Evolutionary conservation across 164 flowering plant genomes (phyloP), one percentile per base, ranked within the genome.

Genomic region (Aristolochia contorta): DNA sequence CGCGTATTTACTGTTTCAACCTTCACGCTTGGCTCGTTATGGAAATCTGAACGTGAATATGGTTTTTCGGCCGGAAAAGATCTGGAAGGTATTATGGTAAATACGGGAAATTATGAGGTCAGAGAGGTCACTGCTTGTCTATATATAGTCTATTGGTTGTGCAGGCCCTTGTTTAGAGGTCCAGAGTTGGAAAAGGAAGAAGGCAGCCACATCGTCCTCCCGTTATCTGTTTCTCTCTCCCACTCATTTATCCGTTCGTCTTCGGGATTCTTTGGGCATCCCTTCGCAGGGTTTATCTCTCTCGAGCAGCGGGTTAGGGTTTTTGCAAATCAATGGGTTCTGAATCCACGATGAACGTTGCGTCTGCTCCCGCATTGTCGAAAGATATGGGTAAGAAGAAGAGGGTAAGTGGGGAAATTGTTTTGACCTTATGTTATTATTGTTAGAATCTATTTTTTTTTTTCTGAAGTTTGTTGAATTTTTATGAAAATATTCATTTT

Each of bases 331-430:
- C 41, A 10, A 89, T 86, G 96, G 73, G 57, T 76, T 79, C 77
- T 57, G 89, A 84, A 66, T 82, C 90, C 59, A 74, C 78, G 65
- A 43, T 69, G 45, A 71, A 54, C 64, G 75, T 75, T 57, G 21
- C 41, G 10, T 65, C 84, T 15, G 61, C 73, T 71, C 72, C 78
- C 37, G 71, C 73, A 23, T 66, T 74, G 66, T 50, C 66, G 43
- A 79, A 74, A 71, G 87, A 85, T 71, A 76, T 77, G 43, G 77
- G 75, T 57, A 82, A 74, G 82, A 89, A 89, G 69, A 89, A 84
- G 78, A 79, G 84, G 84, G 96, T 89, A 57, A 15, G 55, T 37
- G 24, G 56, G 24, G 47, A 58, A 30, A 15, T 32, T 47, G 43
- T 14, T 18, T 48, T 27, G 12, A 18, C 45, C 2, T 46, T n/a